Percentiles rank a stretch among this genome's conserved stretches.
Evolutionary conservation across 73 alveolate genomes (phyloP).

Genomic region (Stentor roeselii): DNA sequence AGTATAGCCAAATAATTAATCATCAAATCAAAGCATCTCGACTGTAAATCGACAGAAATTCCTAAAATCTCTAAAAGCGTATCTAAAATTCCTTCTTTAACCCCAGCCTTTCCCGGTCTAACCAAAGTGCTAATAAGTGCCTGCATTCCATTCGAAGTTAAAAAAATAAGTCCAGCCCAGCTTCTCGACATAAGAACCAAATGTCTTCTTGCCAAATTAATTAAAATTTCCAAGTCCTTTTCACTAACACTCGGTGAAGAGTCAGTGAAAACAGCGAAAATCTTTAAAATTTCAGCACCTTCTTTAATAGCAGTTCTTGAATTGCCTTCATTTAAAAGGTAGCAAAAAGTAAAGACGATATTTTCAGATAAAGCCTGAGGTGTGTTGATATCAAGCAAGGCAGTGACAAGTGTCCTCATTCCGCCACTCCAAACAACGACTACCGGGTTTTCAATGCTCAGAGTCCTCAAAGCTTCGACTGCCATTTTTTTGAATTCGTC

Average conservation of each 20-base stretch:
- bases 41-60: background rate
- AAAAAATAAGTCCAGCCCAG: constrained; percentile 26
- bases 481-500: constrained; percentile 29
- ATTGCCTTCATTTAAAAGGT: constrained; percentile 2
- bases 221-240: constrained; percentile 12
- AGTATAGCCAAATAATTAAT: constrained; percentile 23
- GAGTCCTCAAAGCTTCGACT: constrained; percentile 14
- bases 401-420: background rate
- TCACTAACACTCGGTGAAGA: background rate
- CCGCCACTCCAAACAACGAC: constrained; percentile 17
- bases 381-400: background rate
- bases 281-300: background rate
- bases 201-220: constrained; percentile 28
- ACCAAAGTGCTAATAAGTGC: background rate
- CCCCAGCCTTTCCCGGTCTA: background rate
- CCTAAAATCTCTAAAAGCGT: constrained; percentile 7
- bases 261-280: constrained; percentile 21
- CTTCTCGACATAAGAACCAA: constrained; percentile 13
- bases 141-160: constrained; percentile 19
- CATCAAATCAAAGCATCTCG: background rate
- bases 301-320: background rate
- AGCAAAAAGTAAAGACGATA: constrained; percentile 4
- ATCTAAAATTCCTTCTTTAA: constrained; percentile 18
- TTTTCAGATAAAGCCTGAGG: constrained; percentile 8
- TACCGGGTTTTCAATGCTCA: background rate